Evolutionary conservation across 1,139 yeast genomes (phyloP).

Genomic region (Nakaseomyces nivariensis): DNA sequence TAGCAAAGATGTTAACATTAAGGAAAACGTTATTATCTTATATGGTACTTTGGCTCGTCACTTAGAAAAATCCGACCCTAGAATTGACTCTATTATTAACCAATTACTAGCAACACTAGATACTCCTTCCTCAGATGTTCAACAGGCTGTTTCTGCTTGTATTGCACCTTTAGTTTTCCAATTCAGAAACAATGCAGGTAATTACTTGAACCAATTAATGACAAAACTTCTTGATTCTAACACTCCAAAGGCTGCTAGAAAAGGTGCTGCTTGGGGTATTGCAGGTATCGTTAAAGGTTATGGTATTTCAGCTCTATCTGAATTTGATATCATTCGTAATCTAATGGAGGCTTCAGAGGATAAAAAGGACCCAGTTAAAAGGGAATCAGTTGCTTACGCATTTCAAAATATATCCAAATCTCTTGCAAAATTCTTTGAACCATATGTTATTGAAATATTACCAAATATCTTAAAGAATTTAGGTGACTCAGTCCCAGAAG

Average conservation of each 20-base stretch:
- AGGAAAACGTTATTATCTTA: conserved; percentile 73
- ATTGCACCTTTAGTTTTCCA: conserved; percentile 69
- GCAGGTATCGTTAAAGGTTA: conserved; percentile 88
- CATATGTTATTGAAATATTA: conserved; percentile 80
- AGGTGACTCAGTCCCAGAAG: conserved; percentile 80
- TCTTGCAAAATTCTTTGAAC: conserved; percentile 75
- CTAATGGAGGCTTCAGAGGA: conserved; percentile 85
- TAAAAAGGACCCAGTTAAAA: conserved; percentile 57
- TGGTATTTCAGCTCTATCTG: conserved; percentile 69
- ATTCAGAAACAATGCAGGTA: conserved; percentile 40
- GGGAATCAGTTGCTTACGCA: conserved; percentile 85
- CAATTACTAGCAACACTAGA: conserved; percentile 65
- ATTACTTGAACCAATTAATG: conserved; percentile 49
- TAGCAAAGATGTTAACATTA: conserved; percentile 50
- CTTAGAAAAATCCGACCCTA: conserved; percentile 50
- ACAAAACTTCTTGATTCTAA: conserved; percentile 44
- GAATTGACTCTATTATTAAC: conserved; percentile 57
- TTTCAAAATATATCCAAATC: conserved; percentile 75
- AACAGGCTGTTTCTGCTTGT: conserved; percentile 75
- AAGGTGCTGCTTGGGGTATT: conserved; percentile 95
- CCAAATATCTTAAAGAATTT: conserved; percentile 71
- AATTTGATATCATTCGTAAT: conserved; percentile 65
- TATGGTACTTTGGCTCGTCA: conserved; percentile 87
- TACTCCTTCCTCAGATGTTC: conserved; percentile 85
- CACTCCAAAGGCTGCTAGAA: conserved; percentile 47